Conservation (phyloP, 2,329 filamentous ascomycete species). For the Hymenoscyphus salicellus region DNA sequence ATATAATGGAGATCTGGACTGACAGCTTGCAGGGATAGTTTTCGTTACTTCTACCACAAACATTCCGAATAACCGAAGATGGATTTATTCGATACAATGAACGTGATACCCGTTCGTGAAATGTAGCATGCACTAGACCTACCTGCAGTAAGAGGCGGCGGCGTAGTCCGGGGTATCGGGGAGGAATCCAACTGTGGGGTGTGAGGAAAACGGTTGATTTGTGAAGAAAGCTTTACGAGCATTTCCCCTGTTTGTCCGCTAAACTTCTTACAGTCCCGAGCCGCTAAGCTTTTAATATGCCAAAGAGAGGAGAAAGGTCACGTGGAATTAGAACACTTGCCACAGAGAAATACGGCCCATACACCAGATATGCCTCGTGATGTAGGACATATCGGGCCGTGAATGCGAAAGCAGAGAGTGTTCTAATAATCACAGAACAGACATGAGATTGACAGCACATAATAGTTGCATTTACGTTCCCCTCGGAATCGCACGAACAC, state of each 20-base stretch:
- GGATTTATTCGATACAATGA: not conserved
- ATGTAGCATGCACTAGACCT: not conserved
- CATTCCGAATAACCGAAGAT: not conserved
- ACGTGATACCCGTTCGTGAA: slow-evolving; percentile 2
- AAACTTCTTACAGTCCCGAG: not conserved
- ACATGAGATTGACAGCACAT: no score
- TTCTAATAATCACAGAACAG: no score
- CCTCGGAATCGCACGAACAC: no score
- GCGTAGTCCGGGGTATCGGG: slow-evolving; percentile 5
- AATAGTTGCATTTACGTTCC: no score
- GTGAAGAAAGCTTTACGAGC: slow-evolving; percentile 1
- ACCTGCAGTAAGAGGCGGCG: not conserved
- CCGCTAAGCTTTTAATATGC: not conserved
- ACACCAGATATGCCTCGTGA: no score
- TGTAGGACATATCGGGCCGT: no score
- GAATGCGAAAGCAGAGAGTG: no score
- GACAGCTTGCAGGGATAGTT: not conserved
- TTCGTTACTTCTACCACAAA: not conserved
- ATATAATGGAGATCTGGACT: not conserved
- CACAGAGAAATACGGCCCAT: not conserved
- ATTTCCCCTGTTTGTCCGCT: not conserved
- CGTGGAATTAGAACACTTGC: not conserved
- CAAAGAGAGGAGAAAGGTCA: not conserved
- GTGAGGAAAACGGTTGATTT: not conserved
- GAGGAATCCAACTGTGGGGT: slow-evolving; percentile 4